These are phyloP conservation scores for Sugiyamaella floridensis DNA, from an alignment of 805 yeast genomes.

Conservation along the genomic window DNA sequence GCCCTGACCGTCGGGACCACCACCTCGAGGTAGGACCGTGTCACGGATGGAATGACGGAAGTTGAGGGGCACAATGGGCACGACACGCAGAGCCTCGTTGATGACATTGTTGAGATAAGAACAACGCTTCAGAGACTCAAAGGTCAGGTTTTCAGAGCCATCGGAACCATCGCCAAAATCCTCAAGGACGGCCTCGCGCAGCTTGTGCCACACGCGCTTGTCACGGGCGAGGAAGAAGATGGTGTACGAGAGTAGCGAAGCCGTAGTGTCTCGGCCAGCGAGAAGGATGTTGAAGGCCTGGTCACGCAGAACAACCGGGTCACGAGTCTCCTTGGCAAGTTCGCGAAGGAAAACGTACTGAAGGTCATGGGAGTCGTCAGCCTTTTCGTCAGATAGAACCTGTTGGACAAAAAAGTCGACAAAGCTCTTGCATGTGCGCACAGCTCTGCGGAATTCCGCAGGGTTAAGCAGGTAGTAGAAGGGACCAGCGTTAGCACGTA, in stretches of 20 bases:
- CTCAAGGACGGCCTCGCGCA: slow-evolving; percentile 27
- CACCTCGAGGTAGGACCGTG: slow-evolving; percentile 45
- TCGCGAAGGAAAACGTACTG: slow-evolving; percentile 41
- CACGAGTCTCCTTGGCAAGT: slow-evolving; percentile 39
- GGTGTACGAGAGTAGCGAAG: slow-evolving; percentile 39
- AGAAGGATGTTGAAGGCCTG: slow-evolving; percentile 41
- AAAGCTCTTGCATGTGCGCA: slow-evolving; percentile 23
- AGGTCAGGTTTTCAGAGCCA: slow-evolving; percentile 28
- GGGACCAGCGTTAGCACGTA: slow-evolving; percentile 14
- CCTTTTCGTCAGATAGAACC: slow-evolving; percentile 28
- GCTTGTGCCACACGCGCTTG: slow-evolving; percentile 33
- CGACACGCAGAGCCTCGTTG: slow-evolving; percentile 40
- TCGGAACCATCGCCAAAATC: slow-evolving; percentile 21
- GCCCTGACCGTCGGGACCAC: slow-evolving; percentile 33
- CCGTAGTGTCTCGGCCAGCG: slow-evolving; percentile 49
- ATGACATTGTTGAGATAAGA: slow-evolving; percentile 39
- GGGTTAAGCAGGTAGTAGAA: slow-evolving; percentile 3
- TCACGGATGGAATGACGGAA: slow-evolving; percentile 37
- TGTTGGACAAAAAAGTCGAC: slow-evolving; percentile 34
- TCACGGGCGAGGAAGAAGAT: slow-evolving; percentile 38
- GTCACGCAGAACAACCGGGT: slow-evolving; percentile 39
- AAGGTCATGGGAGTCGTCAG: slow-evolving; percentile 22
- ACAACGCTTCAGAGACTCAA: slow-evolving; percentile 38
- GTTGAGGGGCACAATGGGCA: slow-evolving; percentile 43
- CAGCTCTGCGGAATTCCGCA: slow-evolving; percentile 27